Conservation (phyloP, 2,329 filamentous ascomycete species). For the Mycosphaerelloides madeirae region DNA sequence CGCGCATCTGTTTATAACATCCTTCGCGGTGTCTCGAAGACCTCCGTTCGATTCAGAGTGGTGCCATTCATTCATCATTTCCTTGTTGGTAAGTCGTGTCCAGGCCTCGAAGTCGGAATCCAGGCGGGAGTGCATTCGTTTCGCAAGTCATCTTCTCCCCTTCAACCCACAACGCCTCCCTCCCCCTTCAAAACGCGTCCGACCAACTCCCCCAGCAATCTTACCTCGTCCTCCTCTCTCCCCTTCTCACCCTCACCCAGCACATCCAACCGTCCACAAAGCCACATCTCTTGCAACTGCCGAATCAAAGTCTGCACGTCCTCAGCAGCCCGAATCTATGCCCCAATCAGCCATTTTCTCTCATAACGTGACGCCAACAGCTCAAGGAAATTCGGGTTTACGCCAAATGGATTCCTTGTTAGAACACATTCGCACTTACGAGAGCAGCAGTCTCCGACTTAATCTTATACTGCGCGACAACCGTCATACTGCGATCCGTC, state of each 20-base stretch:
- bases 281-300: constrained; percentile 62
- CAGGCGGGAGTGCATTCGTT: too few species aligned
- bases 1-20: too few species aligned
- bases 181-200: constrained; percentile 23
- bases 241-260: constrained; percentile 41
- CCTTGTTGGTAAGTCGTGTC: too few species aligned
- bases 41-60: too few species aligned
- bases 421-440: constrained; percentile 34
- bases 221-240: constrained; percentile 45
- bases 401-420: too few species aligned
- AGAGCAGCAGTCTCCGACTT: constrained; percentile 56
- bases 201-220: constrained; percentile 44
- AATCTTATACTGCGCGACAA: constrained; percentile 55
- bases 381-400: too few species aligned
- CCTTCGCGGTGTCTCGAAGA: too few species aligned
- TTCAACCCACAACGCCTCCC: background rate
- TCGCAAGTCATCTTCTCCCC: too few species aligned
- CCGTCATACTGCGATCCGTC: constrained; percentile 51
- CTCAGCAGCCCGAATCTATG: constrained; percentile 56
- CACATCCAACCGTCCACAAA: constrained; percentile 61
- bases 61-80: too few species aligned
- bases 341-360: constrained; percentile 4
- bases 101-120: too few species aligned
- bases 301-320: constrained; percentile 58
- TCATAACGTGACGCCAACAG: background rate